A percentile compares a stretch with the other conserved stretches of the same genome.
phyloP scores from a whole-genome alignment of 768 basidiomycete species.

The Thelephora aurantiotincta region DNA sequence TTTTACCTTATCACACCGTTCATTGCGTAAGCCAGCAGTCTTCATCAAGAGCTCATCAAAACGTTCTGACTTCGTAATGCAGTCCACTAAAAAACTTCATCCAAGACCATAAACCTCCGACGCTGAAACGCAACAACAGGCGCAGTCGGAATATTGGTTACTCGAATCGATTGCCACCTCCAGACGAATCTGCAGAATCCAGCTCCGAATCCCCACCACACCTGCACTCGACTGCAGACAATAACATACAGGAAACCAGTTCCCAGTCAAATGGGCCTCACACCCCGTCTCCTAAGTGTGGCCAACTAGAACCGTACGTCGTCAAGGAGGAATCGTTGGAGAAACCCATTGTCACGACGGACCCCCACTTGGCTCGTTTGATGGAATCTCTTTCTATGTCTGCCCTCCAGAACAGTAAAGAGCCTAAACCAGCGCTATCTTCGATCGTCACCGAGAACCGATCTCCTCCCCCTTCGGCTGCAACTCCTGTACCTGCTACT shows the following conservation, averaged over 20 bases:
- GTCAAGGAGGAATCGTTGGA: slow-evolving; percentile 11
- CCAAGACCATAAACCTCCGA: slow-evolving; percentile 44
- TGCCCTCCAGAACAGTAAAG: slow-evolving; percentile 20
- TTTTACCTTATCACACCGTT: slow-evolving; percentile 96
- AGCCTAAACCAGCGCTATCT: slow-evolving; percentile 4
- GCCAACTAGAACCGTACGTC: slow-evolving; percentile 21
- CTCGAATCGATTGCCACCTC: slow-evolving; percentile 11
- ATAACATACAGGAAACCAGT: slow-evolving; percentile 41
- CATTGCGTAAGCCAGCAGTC: slow-evolving; percentile 46
- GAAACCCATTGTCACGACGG: slow-evolving; percentile 24
- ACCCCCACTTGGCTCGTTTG: slow-evolving; percentile 61
- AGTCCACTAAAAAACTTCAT: slow-evolving; percentile 59
- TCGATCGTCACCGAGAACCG: slow-evolving; percentile 1
- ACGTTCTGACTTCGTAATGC: slow-evolving; percentile 4
- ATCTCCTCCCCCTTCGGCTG: not conserved
- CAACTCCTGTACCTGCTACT: slow-evolving; percentile 2
- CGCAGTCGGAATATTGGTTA: slow-evolving; percentile 10
- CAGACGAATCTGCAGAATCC: slow-evolving; percentile 15
- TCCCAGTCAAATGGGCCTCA: slow-evolving; percentile 50
- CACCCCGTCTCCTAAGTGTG: slow-evolving; percentile 49
- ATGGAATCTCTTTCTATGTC: slow-evolving; percentile 51
- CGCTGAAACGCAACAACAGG: slow-evolving; percentile 24
- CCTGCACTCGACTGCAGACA: slow-evolving; percentile 17
- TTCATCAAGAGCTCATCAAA: not conserved
- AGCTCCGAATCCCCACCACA: slow-evolving; percentile 8